These are phyloP conservation scores for Sordariomycetes sp. DNA, from an alignment of 2,329 filamentous ascomycete genomes.

Conservation along the genomic window DNA sequence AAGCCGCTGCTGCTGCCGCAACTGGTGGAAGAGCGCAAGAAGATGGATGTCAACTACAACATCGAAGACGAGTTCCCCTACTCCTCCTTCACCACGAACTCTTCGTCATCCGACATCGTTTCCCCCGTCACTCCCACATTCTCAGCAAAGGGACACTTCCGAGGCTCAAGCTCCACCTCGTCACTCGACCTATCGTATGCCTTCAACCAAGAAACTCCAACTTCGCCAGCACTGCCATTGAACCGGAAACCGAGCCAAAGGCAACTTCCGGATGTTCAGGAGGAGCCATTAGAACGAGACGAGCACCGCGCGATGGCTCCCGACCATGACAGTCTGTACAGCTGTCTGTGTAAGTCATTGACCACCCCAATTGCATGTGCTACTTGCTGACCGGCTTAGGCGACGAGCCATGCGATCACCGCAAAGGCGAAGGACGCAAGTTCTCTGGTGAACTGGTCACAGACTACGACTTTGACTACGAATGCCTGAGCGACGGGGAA, in stretches of 20 bases:
- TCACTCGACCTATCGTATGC: constrained; percentile 56
- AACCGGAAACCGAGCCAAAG: constrained; percentile 34
- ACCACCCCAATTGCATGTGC: constrained; percentile 5
- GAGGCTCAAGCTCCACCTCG: constrained; percentile 67
- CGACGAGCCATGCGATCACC: constrained; percentile 53
- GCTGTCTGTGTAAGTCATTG: constrained; percentile 63
- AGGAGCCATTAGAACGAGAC: constrained; percentile 68
- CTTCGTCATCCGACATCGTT: constrained; percentile 56
- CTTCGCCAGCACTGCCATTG: constrained; percentile 28
- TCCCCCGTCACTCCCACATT: constrained; percentile 66
- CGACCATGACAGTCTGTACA: constrained; percentile 38
- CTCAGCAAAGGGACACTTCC: constrained; percentile 52
- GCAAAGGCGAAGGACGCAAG: constrained; percentile 31
- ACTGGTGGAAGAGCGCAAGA: constrained; percentile 41
- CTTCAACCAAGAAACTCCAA: constrained; percentile 18
- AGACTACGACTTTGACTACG: constrained; percentile 49
- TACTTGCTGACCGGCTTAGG: constrained; percentile 30
- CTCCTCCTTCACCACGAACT: constrained; percentile 36
- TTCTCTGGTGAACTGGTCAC: constrained; percentile 26
- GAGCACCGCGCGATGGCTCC: constrained; percentile 28
- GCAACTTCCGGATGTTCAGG: constrained; percentile 71
- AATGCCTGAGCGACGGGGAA: constrained; percentile 59
- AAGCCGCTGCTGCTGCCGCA: constrained; percentile 45
- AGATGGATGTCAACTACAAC: constrained; percentile 23
- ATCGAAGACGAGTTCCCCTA: constrained; percentile 25